Conservation (phyloP, 2,329 filamentous ascomycete genomes). For the Colletotrichum tamarilloi region DNA sequence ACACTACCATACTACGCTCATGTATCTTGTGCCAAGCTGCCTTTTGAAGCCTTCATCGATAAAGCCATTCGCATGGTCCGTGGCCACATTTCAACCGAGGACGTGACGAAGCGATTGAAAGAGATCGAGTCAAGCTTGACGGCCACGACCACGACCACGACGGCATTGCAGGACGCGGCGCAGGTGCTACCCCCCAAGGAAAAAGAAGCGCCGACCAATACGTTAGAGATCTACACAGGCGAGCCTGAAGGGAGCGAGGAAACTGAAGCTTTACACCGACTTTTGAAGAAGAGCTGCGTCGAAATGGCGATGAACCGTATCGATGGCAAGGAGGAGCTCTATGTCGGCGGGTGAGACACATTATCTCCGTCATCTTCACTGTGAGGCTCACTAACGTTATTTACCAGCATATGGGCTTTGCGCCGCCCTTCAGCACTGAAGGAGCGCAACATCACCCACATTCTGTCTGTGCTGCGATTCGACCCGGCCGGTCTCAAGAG, state of each 20-base stretch:
- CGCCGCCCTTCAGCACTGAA: conserved; percentile 76
- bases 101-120: conserved; percentile 13
- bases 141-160: not conserved
- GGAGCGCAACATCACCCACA: conserved; percentile 84
- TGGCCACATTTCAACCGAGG: not conserved
- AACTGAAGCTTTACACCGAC: not conserved
- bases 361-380: not conserved
- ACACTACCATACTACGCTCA: not conserved
- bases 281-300: conserved; percentile 44
- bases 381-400: conserved; percentile 20
- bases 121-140: not conserved
- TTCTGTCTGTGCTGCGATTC: conserved; percentile 83
- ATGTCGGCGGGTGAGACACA: conserved; percentile 49
- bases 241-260: not conserved
- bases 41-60: not conserved
- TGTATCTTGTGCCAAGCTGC: not conserved
- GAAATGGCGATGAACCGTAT: conserved; percentile 56
- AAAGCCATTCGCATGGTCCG: not conserved
- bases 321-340: conserved; percentile 54
- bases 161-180: not conserved
- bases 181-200: not conserved
- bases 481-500: conserved; percentile 56
- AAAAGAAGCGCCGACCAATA: not conserved
- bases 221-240: not conserved
- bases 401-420: conserved; percentile 79